Conservation (phyloP, 768 basidiomycete genomes). For the Lactarius indigo region DNA sequence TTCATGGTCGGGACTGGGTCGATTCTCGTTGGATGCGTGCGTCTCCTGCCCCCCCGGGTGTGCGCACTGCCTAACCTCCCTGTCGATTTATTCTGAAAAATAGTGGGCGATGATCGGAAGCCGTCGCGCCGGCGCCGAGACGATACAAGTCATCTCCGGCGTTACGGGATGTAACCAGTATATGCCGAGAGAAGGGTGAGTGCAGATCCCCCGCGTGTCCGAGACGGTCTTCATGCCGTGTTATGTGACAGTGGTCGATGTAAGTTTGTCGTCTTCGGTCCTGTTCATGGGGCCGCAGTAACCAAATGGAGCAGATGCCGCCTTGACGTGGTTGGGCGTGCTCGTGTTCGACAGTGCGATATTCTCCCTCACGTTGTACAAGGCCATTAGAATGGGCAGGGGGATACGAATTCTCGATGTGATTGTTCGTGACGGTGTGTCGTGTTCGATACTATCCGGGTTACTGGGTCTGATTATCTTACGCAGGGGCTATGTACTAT, state of each 20-base stretch:
- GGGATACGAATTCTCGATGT: conserved; percentile 12
- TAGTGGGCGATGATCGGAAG: neutral
- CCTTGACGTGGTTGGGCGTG: conserved; percentile 15
- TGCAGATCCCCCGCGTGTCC: neutral
- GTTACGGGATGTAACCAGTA: conserved; percentile 10
- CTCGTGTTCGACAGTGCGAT: conserved; percentile 9
- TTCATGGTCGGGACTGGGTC: neutral
- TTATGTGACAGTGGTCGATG: conserved; percentile 4
- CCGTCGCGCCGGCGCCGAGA: neutral
- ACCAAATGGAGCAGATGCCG: conserved; percentile 1
- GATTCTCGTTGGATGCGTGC: neutral
- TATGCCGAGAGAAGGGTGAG: conserved; percentile 6
- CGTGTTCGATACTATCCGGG: no score
- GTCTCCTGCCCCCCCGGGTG: neutral
- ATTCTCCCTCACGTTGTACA: conserved; percentile 19
- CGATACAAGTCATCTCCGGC: conserved; percentile 2
- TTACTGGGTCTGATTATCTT: neutral
- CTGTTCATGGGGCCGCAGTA: neutral
- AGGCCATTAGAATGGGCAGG: conserved; percentile 11
- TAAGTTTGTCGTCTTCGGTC: neutral
- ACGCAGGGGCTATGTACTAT: conserved; percentile 17
- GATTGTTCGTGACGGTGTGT: conserved; percentile 19
- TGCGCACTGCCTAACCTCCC: neutral
- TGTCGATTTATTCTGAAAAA: neutral
- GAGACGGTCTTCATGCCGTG: neutral